Percentiles rank a stretch among this genome's conserved stretches.
These are phyloP conservation scores for Magnolia changhungtana DNA, from an alignment of 164 flowering plant species.

Conservation along the genomic window DNA sequence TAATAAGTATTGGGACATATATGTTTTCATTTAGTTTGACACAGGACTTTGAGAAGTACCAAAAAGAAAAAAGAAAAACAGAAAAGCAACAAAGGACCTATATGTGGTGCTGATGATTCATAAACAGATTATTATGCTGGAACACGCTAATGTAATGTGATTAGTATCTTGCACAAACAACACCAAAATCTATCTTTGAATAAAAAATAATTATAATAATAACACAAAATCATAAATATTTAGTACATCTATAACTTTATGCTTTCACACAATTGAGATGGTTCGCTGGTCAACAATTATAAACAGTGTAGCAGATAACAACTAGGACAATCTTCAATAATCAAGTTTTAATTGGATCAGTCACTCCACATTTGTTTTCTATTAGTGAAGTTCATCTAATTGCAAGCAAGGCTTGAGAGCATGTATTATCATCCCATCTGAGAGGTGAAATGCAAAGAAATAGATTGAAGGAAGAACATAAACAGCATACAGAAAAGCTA, in stretches of 20 bases:
- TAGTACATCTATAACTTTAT: neutral
- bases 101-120: neutral
- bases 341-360: too few species aligned
- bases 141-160: neutral
- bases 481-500: neutral
- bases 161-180: neutral
- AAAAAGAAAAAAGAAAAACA: too few species aligned
- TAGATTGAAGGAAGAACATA: neutral
- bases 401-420: neutral
- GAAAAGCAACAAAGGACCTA: too few species aligned
- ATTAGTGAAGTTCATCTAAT: neutral
- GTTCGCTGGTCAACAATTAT: neutral
- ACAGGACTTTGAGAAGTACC: too few species aligned
- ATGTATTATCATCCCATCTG: neutral
- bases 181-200: neutral
- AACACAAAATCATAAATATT: neutral
- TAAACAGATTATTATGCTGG: neutral
- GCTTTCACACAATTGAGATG: neutral
- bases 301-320: neutral
- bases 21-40: too few species aligned
- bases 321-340: neutral
- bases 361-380: neutral
- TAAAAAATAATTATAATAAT: too few species aligned
- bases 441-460: neutral
- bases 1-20: too few species aligned